Evolutionary conservation across 1,139 yeast genomes (phyloP).

Genomic region (Casaregolazyma lundiana): DNA sequence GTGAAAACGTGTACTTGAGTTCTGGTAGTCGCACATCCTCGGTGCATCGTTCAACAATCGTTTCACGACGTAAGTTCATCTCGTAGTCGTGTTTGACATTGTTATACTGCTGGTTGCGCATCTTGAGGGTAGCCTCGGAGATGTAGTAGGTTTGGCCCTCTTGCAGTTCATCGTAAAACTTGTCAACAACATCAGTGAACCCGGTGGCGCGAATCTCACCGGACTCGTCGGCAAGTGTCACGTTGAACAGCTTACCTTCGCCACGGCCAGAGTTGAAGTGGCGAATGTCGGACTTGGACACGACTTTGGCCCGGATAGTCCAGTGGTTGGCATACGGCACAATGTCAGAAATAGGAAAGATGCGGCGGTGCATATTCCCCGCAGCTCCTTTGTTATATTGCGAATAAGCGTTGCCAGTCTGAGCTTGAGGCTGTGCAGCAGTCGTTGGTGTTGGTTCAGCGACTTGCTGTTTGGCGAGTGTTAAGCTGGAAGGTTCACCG

Average conservation of each 20-base stretch:
- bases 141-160: slow-evolving; percentile 89
- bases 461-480: not conserved
- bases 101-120: slow-evolving; percentile 83
- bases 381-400: slow-evolving; percentile 1
- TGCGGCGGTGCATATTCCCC: slow-evolving; percentile 3
- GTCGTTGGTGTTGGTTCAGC: slow-evolving; percentile 3
- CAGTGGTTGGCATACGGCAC: slow-evolving; percentile 90
- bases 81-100: slow-evolving; percentile 86
- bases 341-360: slow-evolving; percentile 76
- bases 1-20: slow-evolving; percentile 68
- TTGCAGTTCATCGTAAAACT: slow-evolving; percentile 65
- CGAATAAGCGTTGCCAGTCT: not conserved
- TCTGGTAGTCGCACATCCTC: slow-evolving; percentile 60
- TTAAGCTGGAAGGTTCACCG: slow-evolving; percentile 7
- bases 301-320: slow-evolving; percentile 90
- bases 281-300: slow-evolving; percentile 81
- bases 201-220: slow-evolving; percentile 97
- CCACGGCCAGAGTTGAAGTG: slow-evolving; percentile 85
- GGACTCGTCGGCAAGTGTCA: slow-evolving; percentile 85
- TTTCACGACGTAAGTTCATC: slow-evolving; percentile 73
- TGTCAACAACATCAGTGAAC: slow-evolving; percentile 82
- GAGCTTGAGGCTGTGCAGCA: not conserved
- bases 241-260: slow-evolving; percentile 85
- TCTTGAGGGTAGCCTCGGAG: slow-evolving; percentile 73
- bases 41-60: slow-evolving; percentile 72